These are phyloP conservation scores for Trametes villosa DNA, from an alignment of 768 basidiomycete species.

Conservation along the genomic window DNA sequence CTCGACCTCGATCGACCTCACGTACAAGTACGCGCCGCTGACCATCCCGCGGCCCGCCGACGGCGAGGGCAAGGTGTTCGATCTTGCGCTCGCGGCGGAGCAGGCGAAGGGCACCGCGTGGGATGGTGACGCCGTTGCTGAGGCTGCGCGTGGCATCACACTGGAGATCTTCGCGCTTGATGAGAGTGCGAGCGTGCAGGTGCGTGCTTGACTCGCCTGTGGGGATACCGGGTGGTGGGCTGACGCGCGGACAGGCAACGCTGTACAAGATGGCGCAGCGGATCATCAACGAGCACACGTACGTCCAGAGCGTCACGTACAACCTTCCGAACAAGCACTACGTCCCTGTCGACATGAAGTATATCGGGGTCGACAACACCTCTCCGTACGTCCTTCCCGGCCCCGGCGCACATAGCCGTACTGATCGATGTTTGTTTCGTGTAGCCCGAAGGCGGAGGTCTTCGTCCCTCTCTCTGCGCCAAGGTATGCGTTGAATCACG, in stretches of 20 bases:
- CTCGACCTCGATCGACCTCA: slow-evolving; percentile 82
- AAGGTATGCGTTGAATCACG: slow-evolving; percentile 55
- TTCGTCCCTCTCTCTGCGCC: slow-evolving; percentile 87
- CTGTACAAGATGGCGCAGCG: slow-evolving; percentile 86
- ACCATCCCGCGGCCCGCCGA: slow-evolving; percentile 53
- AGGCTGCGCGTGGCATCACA: slow-evolving; percentile 62
- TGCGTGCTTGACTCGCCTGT: slow-evolving; percentile 30
- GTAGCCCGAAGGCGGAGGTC: slow-evolving; percentile 79
- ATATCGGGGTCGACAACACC: slow-evolving; percentile 70
- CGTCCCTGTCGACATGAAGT: slow-evolving; percentile 83
- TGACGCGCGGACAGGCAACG: slow-evolving; percentile 67
- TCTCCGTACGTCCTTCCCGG: slow-evolving; percentile 49
- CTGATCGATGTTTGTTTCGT: neutral
- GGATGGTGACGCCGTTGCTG: slow-evolving; percentile 58
- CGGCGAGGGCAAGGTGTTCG: slow-evolving; percentile 55
- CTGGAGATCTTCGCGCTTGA: slow-evolving; percentile 84
- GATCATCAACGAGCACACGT: slow-evolving; percentile 66
- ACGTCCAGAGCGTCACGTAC: slow-evolving; percentile 68
- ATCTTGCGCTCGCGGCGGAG: slow-evolving; percentile 29
- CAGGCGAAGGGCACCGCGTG: slow-evolving; percentile 54
- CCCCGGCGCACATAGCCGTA: neutral
- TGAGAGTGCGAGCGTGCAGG: slow-evolving; percentile 92
- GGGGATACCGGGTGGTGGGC: too few relatives aligned
- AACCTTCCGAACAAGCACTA: slow-evolving; percentile 94
- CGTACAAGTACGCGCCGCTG: slow-evolving; percentile 64